Evolutionary conservation across 768 basidiomycete species (phyloP).

Genomic region (Roridomyces roridus): DNA sequence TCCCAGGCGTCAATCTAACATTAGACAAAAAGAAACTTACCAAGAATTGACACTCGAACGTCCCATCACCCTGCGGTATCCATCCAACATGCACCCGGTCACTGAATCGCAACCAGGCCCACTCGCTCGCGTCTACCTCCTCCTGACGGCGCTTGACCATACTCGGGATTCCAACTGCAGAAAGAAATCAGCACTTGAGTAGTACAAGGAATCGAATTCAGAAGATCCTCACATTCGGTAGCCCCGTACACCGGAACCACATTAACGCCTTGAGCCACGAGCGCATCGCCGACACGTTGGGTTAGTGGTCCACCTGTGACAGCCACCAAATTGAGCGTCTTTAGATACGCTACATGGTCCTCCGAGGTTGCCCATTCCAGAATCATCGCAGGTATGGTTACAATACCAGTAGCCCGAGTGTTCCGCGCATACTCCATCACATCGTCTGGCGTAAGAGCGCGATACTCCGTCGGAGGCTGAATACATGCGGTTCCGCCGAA

Average conservation of each 20-base stretch:
- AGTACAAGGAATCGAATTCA: too few relatives aligned
- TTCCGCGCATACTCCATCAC: conserved; percentile 41
- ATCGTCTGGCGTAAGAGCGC: conserved; percentile 40
- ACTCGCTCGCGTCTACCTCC: conserved; percentile 29
- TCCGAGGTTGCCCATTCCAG: conserved; percentile 40
- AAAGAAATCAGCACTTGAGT: not conserved
- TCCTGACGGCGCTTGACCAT: conserved; percentile 12
- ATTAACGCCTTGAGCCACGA: too few relatives aligned
- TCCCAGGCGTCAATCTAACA: not conserved
- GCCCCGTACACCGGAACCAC: too few relatives aligned
- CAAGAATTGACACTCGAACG: conserved; percentile 45
- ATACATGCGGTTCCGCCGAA: conserved; percentile 31
- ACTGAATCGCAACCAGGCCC: conserved; percentile 39
- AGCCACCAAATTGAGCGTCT: conserved; percentile 30
- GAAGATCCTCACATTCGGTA: too few relatives aligned
- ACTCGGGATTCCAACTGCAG: conserved; percentile 31
- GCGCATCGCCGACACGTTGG: conserved; percentile 37
- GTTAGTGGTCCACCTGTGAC: conserved; percentile 45
- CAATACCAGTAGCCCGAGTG: conserved; percentile 33
- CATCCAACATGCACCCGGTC: conserved; percentile 37
- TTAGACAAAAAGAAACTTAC: conserved; percentile 26
- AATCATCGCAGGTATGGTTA: conserved; percentile 46
- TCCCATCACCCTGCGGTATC: conserved; percentile 42
- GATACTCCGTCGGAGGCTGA: conserved; percentile 35
- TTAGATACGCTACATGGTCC: conserved; percentile 10